A percentile compares a stretch with the other conserved stretches of the same genome.
Conservation (phyloP, 192 early-diverging fungal species). For the Coemansia sp. region DNA sequence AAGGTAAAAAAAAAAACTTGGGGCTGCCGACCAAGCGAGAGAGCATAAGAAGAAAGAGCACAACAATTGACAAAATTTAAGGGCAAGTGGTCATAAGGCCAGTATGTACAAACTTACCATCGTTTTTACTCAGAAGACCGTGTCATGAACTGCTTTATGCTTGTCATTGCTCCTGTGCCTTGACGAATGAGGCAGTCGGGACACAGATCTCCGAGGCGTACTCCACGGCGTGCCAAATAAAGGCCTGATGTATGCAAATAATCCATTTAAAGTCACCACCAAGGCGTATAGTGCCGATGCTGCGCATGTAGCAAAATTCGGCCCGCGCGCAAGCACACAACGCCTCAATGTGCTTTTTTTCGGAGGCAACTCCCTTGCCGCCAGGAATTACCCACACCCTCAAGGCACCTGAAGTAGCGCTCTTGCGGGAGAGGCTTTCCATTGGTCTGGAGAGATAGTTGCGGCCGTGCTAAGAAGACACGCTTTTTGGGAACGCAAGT, state of each 20-base stretch:
- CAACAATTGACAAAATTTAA: too few species aligned
- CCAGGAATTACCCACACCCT: not conserved
- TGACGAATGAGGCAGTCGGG: not conserved
- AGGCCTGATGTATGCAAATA: not conserved
- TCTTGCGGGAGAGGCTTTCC: conserved; percentile 8
- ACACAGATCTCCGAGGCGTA: conserved; percentile 4
- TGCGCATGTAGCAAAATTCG: not conserved
- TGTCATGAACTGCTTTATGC: too few species aligned
- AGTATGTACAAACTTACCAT: too few species aligned
- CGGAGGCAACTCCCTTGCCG: not conserved
- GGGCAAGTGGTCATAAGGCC: too few species aligned
- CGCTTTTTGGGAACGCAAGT: not conserved
- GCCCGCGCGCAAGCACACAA: not conserved
- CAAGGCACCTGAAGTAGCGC: not conserved
- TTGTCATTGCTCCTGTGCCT: not conserved
- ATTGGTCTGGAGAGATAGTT: not conserved
- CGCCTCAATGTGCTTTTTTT: not conserved
- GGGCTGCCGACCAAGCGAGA: too few species aligned
- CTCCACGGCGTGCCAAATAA: conserved; percentile 6
- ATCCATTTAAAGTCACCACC: not conserved
- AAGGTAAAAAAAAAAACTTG: too few species aligned
- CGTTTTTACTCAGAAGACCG: too few species aligned
- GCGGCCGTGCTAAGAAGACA: conserved; percentile 1
- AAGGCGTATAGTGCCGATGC: not conserved
- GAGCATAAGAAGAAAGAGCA: too few species aligned